Percentiles rank a stretch among this genome's conserved stretches.
These are phyloP conservation scores for Fragaria iinumae DNA, from an alignment of 306 rosid species.

Conservation along the genomic window DNA sequence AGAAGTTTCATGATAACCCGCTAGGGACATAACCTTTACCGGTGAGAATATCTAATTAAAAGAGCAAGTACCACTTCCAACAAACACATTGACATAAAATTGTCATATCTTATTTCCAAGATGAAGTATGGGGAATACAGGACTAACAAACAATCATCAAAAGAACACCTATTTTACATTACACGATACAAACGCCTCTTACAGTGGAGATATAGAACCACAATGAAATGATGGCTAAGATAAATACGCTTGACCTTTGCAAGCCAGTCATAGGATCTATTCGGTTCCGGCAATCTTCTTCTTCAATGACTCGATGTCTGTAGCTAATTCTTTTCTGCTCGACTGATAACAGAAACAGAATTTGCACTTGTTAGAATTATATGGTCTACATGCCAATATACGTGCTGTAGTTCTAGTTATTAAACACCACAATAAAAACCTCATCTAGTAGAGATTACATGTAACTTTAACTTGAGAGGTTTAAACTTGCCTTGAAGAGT, in stretches of 20 bases:
- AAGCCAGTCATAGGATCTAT: slow-evolving; percentile 32
- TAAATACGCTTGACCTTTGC: slow-evolving; percentile 21
- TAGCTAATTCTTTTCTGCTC: slow-evolving; percentile 88
- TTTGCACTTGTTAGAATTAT: slow-evolving; percentile 15
- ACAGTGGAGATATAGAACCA: slow-evolving; percentile 37
- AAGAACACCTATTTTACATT: slow-evolving; percentile 49
- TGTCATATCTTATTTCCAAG: slow-evolving; percentile 43
- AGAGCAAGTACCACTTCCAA: neutral
- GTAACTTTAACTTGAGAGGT: neutral
- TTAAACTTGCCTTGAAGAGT: slow-evolving; percentile 74
- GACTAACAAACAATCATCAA: slow-evolving; percentile 32
- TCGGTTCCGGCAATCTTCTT: slow-evolving; percentile 95
- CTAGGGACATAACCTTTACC: neutral
- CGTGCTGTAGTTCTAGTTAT: neutral
- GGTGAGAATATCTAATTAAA: neutral
- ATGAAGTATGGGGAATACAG: slow-evolving; percentile 34
- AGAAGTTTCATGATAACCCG: neutral
- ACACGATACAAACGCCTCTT: slow-evolving; percentile 58
- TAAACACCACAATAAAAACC: neutral
- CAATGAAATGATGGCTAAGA: slow-evolving; percentile 36
- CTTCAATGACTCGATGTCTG: slow-evolving; percentile 79
- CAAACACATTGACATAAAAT: slow-evolving; percentile 24
- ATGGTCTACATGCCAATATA: neutral
- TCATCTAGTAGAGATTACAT: neutral
- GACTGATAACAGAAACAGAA: slow-evolving; percentile 47